These are phyloP conservation scores for Solanum pinnatisectum DNA, from an alignment of 257 asterid species.

Conservation along the genomic window DNA sequence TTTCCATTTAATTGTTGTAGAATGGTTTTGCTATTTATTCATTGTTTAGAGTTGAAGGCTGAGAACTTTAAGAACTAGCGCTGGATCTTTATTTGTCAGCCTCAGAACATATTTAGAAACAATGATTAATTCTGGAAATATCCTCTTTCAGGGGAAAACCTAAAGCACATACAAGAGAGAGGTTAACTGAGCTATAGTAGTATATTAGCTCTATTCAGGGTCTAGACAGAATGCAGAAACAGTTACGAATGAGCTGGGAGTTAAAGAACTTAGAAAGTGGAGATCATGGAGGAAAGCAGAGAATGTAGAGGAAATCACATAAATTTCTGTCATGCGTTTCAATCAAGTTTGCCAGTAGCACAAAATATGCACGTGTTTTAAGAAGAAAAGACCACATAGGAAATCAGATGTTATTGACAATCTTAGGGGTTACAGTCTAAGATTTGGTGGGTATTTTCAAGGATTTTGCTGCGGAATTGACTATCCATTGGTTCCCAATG, in stretches of 20 bases:
- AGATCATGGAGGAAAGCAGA: not conserved
- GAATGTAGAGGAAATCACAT: not conserved
- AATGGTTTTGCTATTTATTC: not conserved
- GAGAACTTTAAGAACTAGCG: not conserved
- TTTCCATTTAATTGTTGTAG: not conserved
- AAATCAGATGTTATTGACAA: not conserved
- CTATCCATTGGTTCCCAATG: not conserved
- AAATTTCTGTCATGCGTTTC: not conserved
- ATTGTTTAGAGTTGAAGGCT: not conserved
- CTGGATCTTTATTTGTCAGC: not conserved
- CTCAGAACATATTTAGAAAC: not conserved
- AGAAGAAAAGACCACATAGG: not conserved
- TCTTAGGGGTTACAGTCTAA: not conserved
- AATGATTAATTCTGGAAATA: not conserved
- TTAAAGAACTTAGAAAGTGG: not conserved
- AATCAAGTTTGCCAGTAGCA: not conserved
- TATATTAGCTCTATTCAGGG: not conserved
- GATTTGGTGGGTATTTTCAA: not conserved
- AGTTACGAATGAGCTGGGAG: not conserved
- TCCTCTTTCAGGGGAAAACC: not conserved
- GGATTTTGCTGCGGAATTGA: not conserved
- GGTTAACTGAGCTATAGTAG: not conserved
- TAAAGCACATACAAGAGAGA: not conserved
- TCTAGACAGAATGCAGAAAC: not conserved
- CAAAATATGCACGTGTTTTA: not conserved